phyloP scores from a whole-genome alignment of 1,284 basidiomycete species.

The Leccinum pachyderme region DNA sequence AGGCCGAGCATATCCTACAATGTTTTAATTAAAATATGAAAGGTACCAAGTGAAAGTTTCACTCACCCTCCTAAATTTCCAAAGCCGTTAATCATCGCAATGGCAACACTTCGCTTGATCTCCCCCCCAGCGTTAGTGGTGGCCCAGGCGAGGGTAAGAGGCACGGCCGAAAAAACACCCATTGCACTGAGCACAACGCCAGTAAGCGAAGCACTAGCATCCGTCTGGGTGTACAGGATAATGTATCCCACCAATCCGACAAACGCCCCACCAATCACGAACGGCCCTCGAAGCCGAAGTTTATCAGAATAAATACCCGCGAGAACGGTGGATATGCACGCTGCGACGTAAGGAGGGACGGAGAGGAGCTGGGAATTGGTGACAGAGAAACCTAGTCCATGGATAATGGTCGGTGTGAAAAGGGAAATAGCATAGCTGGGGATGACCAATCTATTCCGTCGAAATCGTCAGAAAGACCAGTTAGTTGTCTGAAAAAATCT shows the following conservation, averaged over 20 bases:
- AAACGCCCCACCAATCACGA: conserved; percentile 36
- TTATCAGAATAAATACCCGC: conserved; percentile 43
- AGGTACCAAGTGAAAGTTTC: neutral
- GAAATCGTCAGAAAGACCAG: conserved; percentile 4
- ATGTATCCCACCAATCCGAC: conserved; percentile 43
- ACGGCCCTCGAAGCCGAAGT: conserved; percentile 41
- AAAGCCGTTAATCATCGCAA: conserved; percentile 55
- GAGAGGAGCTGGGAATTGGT: conserved; percentile 55
- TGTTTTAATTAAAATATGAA: neutral
- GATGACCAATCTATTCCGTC: conserved; percentile 37
- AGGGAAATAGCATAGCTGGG: conserved; percentile 57
- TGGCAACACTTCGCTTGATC: conserved; percentile 46
- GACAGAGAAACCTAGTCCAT: conserved; percentile 52
- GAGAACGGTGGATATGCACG: conserved; percentile 37
- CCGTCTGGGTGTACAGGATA: conserved; percentile 38
- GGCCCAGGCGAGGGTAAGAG: conserved; percentile 55
- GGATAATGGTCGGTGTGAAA: conserved; percentile 55
- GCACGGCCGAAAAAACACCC: conserved; percentile 52
- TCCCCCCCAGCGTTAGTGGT: conserved; percentile 56
- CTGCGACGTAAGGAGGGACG: conserved; percentile 46
- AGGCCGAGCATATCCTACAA: conserved; percentile 42
- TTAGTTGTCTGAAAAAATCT: neutral
- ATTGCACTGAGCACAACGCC: conserved; percentile 50
- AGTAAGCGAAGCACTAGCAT: conserved; percentile 40
- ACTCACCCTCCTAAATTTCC: conserved; percentile 54